These are phyloP conservation scores for Ceriops zippeliana DNA, from an alignment of 345 rosid species.

Conservation along the genomic window DNA sequence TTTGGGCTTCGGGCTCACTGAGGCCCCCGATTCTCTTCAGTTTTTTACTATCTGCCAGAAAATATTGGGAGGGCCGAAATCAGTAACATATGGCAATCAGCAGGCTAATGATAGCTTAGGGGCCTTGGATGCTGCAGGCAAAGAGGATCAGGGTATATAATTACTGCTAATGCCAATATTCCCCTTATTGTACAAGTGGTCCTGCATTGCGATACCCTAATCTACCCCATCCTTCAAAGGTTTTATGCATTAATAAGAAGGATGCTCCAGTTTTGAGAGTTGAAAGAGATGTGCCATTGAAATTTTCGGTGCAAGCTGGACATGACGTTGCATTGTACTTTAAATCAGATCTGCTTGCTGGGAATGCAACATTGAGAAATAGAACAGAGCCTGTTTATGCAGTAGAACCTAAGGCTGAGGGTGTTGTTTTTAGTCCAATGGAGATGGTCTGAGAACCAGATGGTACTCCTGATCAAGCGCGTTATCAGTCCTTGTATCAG, in stretches of 20 bases:
- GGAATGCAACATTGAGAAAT: constrained; percentile 83
- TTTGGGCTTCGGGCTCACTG: constrained; percentile 90
- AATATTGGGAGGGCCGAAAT: constrained; percentile 68
- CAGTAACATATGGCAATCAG: constrained; percentile 43
- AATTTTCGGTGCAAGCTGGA: constrained; percentile 63
- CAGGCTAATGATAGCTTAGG: constrained; percentile 51
- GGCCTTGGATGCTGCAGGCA: constrained; percentile 60
- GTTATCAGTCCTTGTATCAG: constrained; percentile 74
- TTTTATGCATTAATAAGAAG: constrained; percentile 62
- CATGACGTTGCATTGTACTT: constrained; percentile 68
- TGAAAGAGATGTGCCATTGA: constrained; percentile 70
- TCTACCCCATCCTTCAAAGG: constrained; percentile 60
- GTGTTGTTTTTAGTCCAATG: constrained; percentile 65
- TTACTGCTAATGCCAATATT: constrained; percentile 47
- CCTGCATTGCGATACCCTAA: constrained; percentile 53
- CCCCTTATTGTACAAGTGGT: constrained; percentile 51
- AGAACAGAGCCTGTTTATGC: constrained; percentile 70
- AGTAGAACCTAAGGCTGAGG: constrained; percentile 83
- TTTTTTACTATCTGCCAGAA: constrained; percentile 85
- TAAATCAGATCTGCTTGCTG: constrained; percentile 84
- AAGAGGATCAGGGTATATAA: constrained; percentile 64
- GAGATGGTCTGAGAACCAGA: constrained; percentile 84
- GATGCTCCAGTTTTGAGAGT: constrained; percentile 70
- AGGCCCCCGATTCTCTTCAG: constrained; percentile 75
- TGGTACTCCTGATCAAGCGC: constrained; percentile 84